These are phyloP conservation scores for Colletotrichum sp. DNA, from an alignment of 2,329 filamentous ascomycete genomes.

Conservation along the genomic window DNA sequence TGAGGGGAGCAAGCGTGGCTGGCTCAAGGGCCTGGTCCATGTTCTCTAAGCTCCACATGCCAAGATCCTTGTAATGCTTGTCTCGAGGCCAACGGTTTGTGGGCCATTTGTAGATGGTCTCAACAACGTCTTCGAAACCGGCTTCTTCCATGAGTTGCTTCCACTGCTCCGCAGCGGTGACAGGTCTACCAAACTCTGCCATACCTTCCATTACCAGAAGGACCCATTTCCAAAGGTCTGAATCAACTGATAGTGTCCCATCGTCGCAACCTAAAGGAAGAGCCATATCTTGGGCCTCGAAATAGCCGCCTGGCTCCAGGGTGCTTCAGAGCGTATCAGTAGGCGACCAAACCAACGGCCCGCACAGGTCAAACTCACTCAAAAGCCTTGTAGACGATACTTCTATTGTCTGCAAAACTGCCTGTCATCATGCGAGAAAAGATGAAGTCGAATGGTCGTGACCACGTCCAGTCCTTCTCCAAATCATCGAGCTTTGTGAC, in stretches of 20 bases:
- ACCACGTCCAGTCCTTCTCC: constrained; percentile 36
- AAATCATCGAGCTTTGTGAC: constrained; percentile 38
- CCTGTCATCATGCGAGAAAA: constrained; percentile 34
- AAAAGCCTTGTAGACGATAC: constrained; percentile 27
- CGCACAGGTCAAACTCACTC: not conserved
- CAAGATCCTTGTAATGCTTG: constrained; percentile 17
- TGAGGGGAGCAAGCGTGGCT: constrained; percentile 39
- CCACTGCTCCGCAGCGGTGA: constrained; percentile 33
- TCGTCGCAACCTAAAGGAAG: constrained; percentile 34
- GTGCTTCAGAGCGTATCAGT: constrained; percentile 13
- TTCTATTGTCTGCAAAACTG: constrained; percentile 27
- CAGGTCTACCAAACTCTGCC: constrained; percentile 30
- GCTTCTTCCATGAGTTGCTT: constrained; percentile 21
- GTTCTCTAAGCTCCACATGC: constrained; percentile 28
- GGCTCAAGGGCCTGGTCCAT: constrained; percentile 34
- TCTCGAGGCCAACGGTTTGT: constrained; percentile 24
- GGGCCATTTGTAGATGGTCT: constrained; percentile 11
- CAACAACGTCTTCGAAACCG: constrained; percentile 2
- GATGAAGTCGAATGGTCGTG: constrained; percentile 37
- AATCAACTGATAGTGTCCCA: constrained; percentile 28
- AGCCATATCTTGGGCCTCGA: constrained; percentile 33
- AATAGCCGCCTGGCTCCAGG: constrained; percentile 36
- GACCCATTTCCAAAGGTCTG: constrained; percentile 32
- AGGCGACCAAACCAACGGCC: not conserved
- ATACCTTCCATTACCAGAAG: constrained; percentile 32